Percentiles rank a stretch among this genome's conserved stretches.
These are phyloP conservation scores for Russula griseocarnosa DNA, from an alignment of 768 basidiomycete genomes.

Conservation along the genomic window DNA sequence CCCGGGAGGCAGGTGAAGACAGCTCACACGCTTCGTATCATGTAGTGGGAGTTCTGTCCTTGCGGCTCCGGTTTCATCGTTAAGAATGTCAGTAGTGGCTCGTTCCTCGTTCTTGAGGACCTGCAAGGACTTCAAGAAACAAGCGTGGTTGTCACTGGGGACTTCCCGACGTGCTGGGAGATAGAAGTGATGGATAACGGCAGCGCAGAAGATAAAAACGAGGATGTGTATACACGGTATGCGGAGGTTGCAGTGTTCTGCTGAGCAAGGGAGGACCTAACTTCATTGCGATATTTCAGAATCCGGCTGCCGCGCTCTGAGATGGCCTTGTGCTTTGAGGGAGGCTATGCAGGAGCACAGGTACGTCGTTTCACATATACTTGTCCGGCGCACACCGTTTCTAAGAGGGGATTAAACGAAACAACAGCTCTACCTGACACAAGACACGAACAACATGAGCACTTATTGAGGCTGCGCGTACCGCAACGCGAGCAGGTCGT, in stretches of 20 bases:
- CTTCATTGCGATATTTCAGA: not conserved
- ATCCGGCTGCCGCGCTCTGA: slow-evolving; percentile 27
- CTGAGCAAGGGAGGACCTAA: too few relatives aligned
- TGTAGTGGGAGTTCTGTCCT: slow-evolving; percentile 22
- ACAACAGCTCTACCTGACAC: slow-evolving; percentile 23
- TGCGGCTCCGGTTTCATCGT: slow-evolving; percentile 21
- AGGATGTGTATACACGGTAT: slow-evolving; percentile 24
- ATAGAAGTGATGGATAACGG: slow-evolving; percentile 26
- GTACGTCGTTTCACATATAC: slow-evolving; percentile 3
- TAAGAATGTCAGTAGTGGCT: slow-evolving; percentile 15
- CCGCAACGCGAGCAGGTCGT: slow-evolving; percentile 27
- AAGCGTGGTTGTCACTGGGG: slow-evolving; percentile 15
- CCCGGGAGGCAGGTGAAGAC: not conserved
- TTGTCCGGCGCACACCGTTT: not conserved
- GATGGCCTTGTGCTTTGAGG: slow-evolving; percentile 22
- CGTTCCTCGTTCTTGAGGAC: slow-evolving; percentile 20
- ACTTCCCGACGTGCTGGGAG: slow-evolving; percentile 29
- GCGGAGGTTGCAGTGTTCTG: not conserved
- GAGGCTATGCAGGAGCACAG: slow-evolving; percentile 22
- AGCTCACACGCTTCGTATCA: not conserved
- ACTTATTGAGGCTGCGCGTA: slow-evolving; percentile 23
- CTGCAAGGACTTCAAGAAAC: slow-evolving; percentile 10
- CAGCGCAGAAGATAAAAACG: slow-evolving; percentile 14
- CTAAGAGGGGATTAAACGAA: not conserved
- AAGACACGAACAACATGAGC: slow-evolving; percentile 22